These are phyloP conservation scores for Trypanosoma theileri DNA, from an alignment of 208 protist genomes.

Conservation along the genomic window DNA sequence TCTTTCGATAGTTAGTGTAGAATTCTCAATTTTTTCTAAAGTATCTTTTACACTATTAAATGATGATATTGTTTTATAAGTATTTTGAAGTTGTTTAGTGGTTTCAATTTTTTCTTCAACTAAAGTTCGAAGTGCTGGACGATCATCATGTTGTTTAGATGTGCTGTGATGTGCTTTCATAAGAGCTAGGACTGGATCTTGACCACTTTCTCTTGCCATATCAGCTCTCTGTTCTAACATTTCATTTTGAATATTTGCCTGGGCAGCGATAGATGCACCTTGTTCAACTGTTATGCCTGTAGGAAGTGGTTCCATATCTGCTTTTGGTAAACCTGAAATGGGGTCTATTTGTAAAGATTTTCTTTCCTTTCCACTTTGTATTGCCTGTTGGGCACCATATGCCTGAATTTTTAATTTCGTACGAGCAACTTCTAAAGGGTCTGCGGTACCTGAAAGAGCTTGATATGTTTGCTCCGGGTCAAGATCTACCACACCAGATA, in stretches of 20 bases:
- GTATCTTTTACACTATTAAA: conserved; percentile 7
- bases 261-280: conserved; percentile 64
- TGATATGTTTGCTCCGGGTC: conserved; percentile 88
- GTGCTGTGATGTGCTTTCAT: conserved; percentile 61
- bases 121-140: conserved; percentile 57
- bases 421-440: conserved; percentile 80
- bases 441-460: conserved; percentile 76
- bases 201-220: conserved; percentile 54
- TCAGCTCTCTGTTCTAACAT: conserved; percentile 75
- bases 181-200: conserved; percentile 53
- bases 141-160: conserved; percentile 64
- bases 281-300: conserved; percentile 87
- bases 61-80: conserved; percentile 11
- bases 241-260: conserved; percentile 78
- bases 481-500: conserved; percentile 75
- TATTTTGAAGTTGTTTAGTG: conserved; percentile 51
- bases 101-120: conserved; percentile 72
- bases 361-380: conserved; percentile 34
- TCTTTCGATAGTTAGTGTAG: not conserved
- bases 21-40: conserved; percentile 25
- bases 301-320: conserved; percentile 72
- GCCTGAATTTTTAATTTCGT: conserved; percentile 87
- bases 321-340: conserved; percentile 74
- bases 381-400: conserved; percentile 72
- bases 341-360: conserved; percentile 52